A percentile compares a stretch with the other conserved stretches of the same genome.
phyloP scores from a whole-genome alignment of 106 monocot genomes.

The Platanthera zijinensis region DNA sequence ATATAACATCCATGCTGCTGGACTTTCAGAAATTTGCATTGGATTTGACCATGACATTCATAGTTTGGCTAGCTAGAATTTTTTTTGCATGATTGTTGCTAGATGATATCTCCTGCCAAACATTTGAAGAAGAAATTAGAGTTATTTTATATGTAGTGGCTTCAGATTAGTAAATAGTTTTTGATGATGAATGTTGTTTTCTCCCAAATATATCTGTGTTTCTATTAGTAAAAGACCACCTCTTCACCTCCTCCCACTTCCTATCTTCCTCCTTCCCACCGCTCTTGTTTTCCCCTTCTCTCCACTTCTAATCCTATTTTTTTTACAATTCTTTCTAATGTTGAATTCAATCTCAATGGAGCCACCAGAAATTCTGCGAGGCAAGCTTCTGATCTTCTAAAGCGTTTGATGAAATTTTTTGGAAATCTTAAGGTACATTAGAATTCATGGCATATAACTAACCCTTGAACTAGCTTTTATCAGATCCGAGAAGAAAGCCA shows the following conservation, averaged over 20 bases:
- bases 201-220: not conserved
- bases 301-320: not conserved
- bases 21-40: conserved; percentile 39
- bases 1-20: conserved; percentile 65
- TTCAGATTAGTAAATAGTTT: not conserved
- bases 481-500: too few relatives aligned
- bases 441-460: too few relatives aligned
- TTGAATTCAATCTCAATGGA: too few relatives aligned
- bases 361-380: too few relatives aligned
- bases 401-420: too few relatives aligned
- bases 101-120: conserved; percentile 14
- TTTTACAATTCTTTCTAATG: too few relatives aligned
- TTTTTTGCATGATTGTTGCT: conserved; percentile 10
- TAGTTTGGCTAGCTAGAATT: conserved; percentile 36
- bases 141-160: not conserved
- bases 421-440: too few relatives aligned
- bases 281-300: not conserved
- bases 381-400: too few relatives aligned
- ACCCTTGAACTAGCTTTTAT: too few relatives aligned
- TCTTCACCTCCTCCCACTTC: too few relatives aligned
- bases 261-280: not conserved
- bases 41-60: conserved; percentile 15
- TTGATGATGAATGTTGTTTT: not conserved
- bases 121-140: too few relatives aligned
- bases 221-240: too few relatives aligned